Base-by-base conservation (phyloP, 1,139 yeast species). In the Candida glucosophila region DNA sequence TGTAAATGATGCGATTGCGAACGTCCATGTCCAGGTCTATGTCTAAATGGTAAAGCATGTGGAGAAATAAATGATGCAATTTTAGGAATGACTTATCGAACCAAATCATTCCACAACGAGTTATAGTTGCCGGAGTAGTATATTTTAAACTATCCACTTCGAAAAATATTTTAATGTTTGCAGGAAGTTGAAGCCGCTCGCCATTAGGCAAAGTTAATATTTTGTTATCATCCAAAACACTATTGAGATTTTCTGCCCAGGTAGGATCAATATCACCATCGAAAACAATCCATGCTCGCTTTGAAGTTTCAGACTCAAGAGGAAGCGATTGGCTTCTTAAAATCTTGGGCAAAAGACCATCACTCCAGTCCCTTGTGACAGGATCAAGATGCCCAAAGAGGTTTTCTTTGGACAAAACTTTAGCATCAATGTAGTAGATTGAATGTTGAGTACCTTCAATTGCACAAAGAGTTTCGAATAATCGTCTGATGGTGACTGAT, bases 201-300 rank as follows among this genome's bases (percentile, higher is more conserved):
- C 97, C 97, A 44, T 77, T 86, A 0, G 97, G 93, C 11, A 90
- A 59, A 0, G 97, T 86, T 26, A 88, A 55, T 2, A 81, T 41
- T 37, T 70, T 75, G 47, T 86, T 90, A 40, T 90, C 97, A 52
- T 90, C 98, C 17, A 90, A 60, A 8, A 86, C 92, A 57, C 94
- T 79, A 50, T 90, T 90, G 37, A 90, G 58, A 33, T 81, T 81
- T 42, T 90, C 98, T 2, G 86, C 86, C 94, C 96, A 90, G 27
- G 73, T 76, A 0, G 98, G 97, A 45, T 90, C 97, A 22, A 90
- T 73, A 40, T 85, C 96, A 23, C 97, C 94, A 52, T 88, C 96
- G 47, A 90, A 82, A 0, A 88, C 67, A 33, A 90, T 68, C 94
- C 95, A 86, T 12, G 75, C 67, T 2, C 67, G 53, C 32, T 69